Base-by-base conservation (phyloP, 768 basidiomycete species). In the Amanita rimosa region DNA sequence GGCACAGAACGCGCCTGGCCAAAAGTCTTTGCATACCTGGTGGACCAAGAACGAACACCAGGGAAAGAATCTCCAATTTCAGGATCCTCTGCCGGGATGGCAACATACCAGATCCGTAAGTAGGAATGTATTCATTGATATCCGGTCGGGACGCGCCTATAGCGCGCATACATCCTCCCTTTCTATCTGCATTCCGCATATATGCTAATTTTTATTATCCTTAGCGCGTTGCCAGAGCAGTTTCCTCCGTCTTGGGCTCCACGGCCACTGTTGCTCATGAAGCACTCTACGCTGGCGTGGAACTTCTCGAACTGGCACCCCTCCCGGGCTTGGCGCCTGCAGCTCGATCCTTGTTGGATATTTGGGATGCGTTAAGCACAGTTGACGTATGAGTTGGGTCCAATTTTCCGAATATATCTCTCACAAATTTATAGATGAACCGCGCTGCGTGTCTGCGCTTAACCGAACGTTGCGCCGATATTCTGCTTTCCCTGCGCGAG, bases 391-490 rank as follows among this genome's bases (percentile, higher is more conserved):
- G 77, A 66, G 13, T 44, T 48, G 21, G n/a, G 29, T 40, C 38
- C 26, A 22, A 19, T 5, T 46, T 43, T 31, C n/a, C 24, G 9
- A 7, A 6, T 44, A 1, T 14, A 10, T 21, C 11, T 47, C n/a
- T 14, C 14, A 47, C 38, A 9, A 22, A 4, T 29, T 38, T 27
- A 29, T 48, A 82, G 80, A 67, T 72, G 46, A 82, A 82, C 53
- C 66, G 76, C 16, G 58, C 77, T 8, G 69, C 75, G 4, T 81
- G 77, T 55, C 62, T 82, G 38, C 77, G 78, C 19, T 66, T 82
- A 26, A 76, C 78, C 0, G 77, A 79, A 52, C 75, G 78, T 14
- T 80, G 79, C 50, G 81, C 81, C 0, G 74, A 72, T 6, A 70
- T 78, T 21, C 69, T 82, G 10, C 66, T 74, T 17, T 71, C 73